Percentiles rank a stretch among this genome's conserved stretches.
phyloP scores from a whole-genome alignment of 2,329 filamentous ascomycete species.

The Phyllosticta citriasiana region DNA sequence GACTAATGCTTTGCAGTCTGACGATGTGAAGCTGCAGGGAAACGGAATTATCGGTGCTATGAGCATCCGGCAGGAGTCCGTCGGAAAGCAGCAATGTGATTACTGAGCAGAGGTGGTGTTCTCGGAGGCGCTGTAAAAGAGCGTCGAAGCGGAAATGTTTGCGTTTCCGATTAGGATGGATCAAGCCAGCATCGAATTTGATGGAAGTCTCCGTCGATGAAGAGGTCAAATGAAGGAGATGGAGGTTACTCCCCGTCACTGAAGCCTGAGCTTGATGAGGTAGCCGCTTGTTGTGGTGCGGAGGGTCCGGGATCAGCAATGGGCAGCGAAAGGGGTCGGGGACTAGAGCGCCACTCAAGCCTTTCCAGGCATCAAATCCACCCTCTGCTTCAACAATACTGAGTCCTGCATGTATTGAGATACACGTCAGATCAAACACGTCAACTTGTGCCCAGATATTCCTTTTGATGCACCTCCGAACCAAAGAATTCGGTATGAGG shows the following conservation, averaged over 20 bases:
- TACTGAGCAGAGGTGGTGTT: background rate
- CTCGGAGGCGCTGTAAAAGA: background rate
- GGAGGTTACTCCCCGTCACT: background rate
- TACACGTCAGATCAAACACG: background rate
- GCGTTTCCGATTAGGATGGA: background rate
- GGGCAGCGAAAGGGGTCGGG: background rate
- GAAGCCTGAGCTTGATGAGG: background rate
- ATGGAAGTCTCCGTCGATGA: background rate
- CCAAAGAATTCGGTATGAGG: background rate
- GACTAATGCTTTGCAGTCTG: background rate
- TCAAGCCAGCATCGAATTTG: background rate
- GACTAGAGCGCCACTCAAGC: background rate
- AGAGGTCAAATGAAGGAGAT: background rate
- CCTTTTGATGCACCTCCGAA: background rate
- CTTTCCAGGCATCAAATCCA: background rate
- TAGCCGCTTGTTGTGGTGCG: background rate
- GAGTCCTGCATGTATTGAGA: background rate
- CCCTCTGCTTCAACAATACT: background rate
- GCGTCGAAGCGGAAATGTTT: background rate
- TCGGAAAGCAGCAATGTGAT: background rate
- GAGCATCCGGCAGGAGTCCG: background rate
- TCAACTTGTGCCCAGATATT: background rate
- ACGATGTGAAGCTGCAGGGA: background rate
- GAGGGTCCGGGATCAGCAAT: background rate
- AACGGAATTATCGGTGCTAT: background rate